A percentile compares a stretch with the other conserved stretches of the same genome.
phyloP scores from a whole-genome alignment of 208 protist species.

The Leishmania martiniquensis region DNA sequence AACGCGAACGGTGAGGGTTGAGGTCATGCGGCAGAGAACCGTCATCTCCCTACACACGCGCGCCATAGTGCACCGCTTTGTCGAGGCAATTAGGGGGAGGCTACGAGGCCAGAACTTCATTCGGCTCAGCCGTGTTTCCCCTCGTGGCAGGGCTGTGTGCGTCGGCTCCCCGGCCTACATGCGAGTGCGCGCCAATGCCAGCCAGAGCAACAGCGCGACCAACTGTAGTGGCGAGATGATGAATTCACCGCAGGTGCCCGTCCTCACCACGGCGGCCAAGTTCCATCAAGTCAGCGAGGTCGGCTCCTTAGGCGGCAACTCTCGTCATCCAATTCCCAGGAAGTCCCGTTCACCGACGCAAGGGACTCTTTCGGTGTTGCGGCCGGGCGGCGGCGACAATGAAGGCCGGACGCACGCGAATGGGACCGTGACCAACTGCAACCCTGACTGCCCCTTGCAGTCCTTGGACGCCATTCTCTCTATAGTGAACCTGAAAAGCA shows the following conservation, averaged over 20 bases:
- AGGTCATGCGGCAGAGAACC: slow-evolving; percentile 16
- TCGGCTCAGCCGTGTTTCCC: slow-evolving; percentile 13
- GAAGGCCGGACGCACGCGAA: background rate
- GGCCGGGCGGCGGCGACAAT: background rate
- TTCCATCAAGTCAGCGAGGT: slow-evolving; percentile 10
- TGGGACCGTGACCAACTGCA: background rate
- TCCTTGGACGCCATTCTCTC: slow-evolving; percentile 60
- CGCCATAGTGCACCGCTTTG: slow-evolving; percentile 22
- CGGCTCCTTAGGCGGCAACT: background rate
- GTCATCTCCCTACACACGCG: slow-evolving; percentile 25
- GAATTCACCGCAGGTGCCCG: slow-evolving; percentile 11
- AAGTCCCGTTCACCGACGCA: background rate
- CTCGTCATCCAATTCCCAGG: background rate
- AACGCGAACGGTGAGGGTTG: slow-evolving; percentile 32
- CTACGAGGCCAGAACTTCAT: slow-evolving; percentile 23
- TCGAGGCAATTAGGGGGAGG: slow-evolving; percentile 18
- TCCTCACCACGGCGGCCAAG: background rate
- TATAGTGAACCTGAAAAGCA: slow-evolving; percentile 61
- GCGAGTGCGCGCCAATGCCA: background rate
- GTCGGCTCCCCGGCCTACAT: background rate
- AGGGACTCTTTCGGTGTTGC: background rate
- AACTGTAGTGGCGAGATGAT: background rate
- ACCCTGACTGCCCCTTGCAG: slow-evolving; percentile 11
- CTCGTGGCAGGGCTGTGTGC: background rate
- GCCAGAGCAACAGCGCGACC: slow-evolving; percentile 9